These are phyloP conservation scores for Pseudogymnoascus sp. DNA, from an alignment of 2,329 filamentous ascomycete genomes.

Conservation along the genomic window DNA sequence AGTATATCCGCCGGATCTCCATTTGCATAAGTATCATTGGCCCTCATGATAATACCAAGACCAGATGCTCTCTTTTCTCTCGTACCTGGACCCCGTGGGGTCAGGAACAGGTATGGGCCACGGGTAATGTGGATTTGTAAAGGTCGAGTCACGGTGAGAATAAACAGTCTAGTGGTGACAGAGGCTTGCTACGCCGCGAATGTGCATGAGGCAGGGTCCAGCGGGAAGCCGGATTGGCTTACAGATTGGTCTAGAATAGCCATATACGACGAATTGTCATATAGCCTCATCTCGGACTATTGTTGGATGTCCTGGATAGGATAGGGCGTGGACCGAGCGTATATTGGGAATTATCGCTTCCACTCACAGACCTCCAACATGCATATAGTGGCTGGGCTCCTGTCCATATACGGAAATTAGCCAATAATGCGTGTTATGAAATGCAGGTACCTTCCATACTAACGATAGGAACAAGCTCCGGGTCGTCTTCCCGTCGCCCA, in stretches of 20 bases:
- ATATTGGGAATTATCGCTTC: background rate
- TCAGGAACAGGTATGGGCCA: background rate
- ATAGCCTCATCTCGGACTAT: background rate
- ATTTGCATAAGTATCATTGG: background rate
- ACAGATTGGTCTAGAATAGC: background rate
- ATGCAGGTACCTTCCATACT: constrained; percentile 1
- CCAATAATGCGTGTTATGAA: background rate
- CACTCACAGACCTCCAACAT: background rate
- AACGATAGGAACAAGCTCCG: background rate
- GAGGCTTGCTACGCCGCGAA: constrained; percentile 3
- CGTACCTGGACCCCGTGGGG: background rate
- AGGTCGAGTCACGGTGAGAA: background rate
- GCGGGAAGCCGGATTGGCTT: background rate
- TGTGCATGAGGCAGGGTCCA: background rate
- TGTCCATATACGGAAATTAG: constrained; percentile 1
- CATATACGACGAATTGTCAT: background rate
- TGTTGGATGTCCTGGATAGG: background rate
- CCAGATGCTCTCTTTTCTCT: background rate
- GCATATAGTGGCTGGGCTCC: background rate
- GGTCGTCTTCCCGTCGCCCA: background rate
- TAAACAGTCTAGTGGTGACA: constrained; percentile 2
- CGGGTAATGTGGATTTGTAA: background rate
- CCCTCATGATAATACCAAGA: background rate
- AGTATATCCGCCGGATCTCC: background rate
- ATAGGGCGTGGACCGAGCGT: constrained; percentile 4